Evolutionary conservation across 2,329 filamentous ascomycete genomes (phyloP).

Genomic region (Exserohilum rostratum): DNA sequence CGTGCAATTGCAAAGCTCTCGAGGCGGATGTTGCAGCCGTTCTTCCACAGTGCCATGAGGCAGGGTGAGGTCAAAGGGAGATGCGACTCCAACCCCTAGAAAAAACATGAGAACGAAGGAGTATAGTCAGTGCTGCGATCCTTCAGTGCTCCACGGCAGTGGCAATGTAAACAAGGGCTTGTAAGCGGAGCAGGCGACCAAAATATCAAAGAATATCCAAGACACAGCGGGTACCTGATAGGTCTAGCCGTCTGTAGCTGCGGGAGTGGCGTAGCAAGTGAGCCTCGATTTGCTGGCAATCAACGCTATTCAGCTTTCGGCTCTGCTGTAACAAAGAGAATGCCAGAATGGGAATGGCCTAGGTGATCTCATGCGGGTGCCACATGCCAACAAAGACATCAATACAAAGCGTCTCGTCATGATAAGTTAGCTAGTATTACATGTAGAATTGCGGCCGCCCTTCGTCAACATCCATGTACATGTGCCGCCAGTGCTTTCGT

Average conservation of each 20-base stretch:
- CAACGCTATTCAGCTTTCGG: conserved; percentile 3
- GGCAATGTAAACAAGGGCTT: conserved; percentile 11
- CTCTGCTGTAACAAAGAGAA: conserved; percentile 9
- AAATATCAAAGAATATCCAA: conserved; percentile 6
- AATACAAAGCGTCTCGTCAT: conserved; percentile 12
- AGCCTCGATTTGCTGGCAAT: conserved; percentile 12
- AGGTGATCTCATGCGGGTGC: background rate
- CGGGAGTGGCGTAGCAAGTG: conserved; percentile 14
- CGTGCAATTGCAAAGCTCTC: background rate
- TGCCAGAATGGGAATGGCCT: background rate
- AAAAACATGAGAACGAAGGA: background rate
- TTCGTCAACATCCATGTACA: background rate
- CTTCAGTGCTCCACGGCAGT: conserved; percentile 2
- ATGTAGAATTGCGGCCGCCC: background rate
- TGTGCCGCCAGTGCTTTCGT: background rate
- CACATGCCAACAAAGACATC: conserved; percentile 2
- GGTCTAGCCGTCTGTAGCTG: background rate
- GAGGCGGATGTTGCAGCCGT: background rate
- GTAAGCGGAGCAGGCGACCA: background rate
- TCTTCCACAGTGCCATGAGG: background rate
- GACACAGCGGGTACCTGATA: conserved; percentile 10
- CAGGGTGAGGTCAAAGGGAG: background rate
- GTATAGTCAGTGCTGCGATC: background rate
- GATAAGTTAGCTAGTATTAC: background rate
- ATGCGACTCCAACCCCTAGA: conserved; percentile 6